These are phyloP conservation scores for Phialocephala subalpina DNA, from an alignment of 2,329 filamentous ascomycete genomes.

Conservation along the genomic window DNA sequence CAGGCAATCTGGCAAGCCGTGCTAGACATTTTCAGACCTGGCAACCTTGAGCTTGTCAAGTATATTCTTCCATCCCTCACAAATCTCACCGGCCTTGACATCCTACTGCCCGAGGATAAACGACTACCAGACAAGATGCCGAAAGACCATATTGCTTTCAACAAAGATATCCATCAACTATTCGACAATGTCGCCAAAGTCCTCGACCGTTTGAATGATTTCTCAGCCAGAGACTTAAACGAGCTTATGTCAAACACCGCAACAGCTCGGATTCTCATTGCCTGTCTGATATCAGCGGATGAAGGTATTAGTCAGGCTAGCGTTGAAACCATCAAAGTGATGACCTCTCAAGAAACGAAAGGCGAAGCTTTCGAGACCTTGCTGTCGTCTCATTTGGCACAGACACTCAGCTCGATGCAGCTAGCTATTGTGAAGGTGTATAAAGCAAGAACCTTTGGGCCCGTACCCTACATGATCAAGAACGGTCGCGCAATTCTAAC, in stretches of 20 bases:
- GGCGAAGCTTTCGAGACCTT: constrained; percentile 58
- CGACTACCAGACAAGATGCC: constrained; percentile 48
- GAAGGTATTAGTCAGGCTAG: constrained; percentile 80
- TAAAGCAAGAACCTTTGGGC: constrained; percentile 59
- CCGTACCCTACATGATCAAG: constrained; percentile 63
- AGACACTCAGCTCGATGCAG: constrained; percentile 54
- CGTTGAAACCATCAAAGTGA: constrained; percentile 82
- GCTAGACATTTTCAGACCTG: constrained; percentile 70
- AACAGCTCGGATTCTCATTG: constrained; percentile 78
- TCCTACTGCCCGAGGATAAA: constrained; percentile 56
- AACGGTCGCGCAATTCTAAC: constrained; percentile 64
- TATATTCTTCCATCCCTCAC: constrained; percentile 68
- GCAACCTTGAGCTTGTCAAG: constrained; percentile 76
- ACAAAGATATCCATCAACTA: constrained; percentile 71
- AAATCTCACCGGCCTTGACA: constrained; percentile 78
- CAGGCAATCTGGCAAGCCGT: constrained; percentile 82
- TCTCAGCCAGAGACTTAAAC: constrained; percentile 73
- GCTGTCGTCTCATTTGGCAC: constrained; percentile 53
- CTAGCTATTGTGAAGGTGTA: constrained; percentile 53
- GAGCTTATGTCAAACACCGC: constrained; percentile 72
- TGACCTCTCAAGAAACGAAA: constrained; percentile 71
- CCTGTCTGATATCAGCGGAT: constrained; percentile 83
- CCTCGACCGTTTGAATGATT: constrained; percentile 81
- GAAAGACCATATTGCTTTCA: constrained; percentile 76
- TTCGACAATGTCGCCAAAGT: constrained; percentile 73